phyloP scores from a whole-genome alignment of 2,329 filamentous ascomycete species.

The Mariannaea sp. region DNA sequence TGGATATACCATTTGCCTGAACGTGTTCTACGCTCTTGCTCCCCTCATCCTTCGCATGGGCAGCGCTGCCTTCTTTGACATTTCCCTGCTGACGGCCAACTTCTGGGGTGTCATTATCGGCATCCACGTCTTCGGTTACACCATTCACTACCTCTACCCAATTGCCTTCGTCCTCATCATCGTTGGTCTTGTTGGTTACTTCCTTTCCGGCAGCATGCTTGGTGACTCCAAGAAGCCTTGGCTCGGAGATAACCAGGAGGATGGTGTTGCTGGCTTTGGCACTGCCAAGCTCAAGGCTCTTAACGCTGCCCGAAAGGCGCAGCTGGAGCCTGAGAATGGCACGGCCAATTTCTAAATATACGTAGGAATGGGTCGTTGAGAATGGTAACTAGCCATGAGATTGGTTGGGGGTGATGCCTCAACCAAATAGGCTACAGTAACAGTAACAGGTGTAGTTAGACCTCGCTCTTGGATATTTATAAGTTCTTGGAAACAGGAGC shows the following conservation, averaged over 20 bases:
- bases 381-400: not conserved
- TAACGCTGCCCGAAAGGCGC: conserved; percentile 56
- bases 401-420: too few relatives aligned
- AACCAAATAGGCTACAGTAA: too few relatives aligned
- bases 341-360: not conserved
- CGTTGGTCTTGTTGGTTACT: conserved; percentile 83
- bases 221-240: conserved; percentile 95
- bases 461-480: too few relatives aligned
- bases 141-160: conserved; percentile 89
- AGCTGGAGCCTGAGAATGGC: conserved; percentile 40
- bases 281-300: conserved; percentile 81
- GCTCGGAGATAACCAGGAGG: conserved; percentile 86
- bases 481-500: not conserved
- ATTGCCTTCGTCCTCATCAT: conserved; percentile 95
- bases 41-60: conserved; percentile 89
- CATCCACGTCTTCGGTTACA: conserved; percentile 78
- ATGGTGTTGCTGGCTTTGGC: conserved; percentile 77
- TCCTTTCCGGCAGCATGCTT: conserved; percentile 78
- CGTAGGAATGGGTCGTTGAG: too few relatives aligned
- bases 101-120: conserved; percentile 98
- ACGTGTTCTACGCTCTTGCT: conserved; percentile 84
- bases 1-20: conserved; percentile 86
- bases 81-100: conserved; percentile 89
- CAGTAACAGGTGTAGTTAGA: too few relatives aligned
- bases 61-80: conserved; percentile 94